Base-by-base conservation (phyloP, 2,329 filamentous ascomycete species). In the Leptographium lundbergii region DNA sequence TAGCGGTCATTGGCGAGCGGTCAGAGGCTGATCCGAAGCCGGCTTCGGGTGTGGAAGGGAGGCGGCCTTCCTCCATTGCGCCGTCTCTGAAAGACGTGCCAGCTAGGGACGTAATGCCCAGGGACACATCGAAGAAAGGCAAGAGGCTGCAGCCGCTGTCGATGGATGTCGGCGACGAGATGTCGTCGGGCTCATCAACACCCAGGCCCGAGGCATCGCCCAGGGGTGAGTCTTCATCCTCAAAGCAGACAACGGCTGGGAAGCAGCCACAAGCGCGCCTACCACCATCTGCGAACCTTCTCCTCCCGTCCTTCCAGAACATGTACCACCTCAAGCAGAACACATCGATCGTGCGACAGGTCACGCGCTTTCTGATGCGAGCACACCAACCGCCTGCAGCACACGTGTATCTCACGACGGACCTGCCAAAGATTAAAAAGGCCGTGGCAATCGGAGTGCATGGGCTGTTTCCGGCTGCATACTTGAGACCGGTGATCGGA, bases 401-500 rank as follows among this genome's bases (percentile, higher is more conserved):
- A 56, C 88, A 96, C 69, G 83, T 96, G 6, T 86, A 84, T 64
- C 80, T 89, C 36, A 74, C 83, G 7, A 84, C 84, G 52, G 82
- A 88, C 9, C 77, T 82, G 0, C 87, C 84, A 1, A 87, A 81
- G 63, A 84, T 97, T 54, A 89, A 84, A 67, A 94, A 87, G 64
- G 94, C 94, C 14, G 79, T 99, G 6, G 91, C 91, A 1, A 96
- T 99, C 64, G 94, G 94, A 47, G 84, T 99, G 1, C 94, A 99
- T 70, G 94, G 94, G 0, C 87, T 95, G 61, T 96, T 97, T 64
- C 94, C 94, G 1, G 90, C 90, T 0, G 83, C 87, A 0, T 82
- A 95, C 50, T 79, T 99, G 42, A 86, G 94, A n/a, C 88, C 87
- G 24, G 88, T 99, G 65, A 86, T 97, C 19, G 94, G 94, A 0